Percentiles rank a stretch among this genome's conserved stretches.
Conservation (phyloP, 1,139 yeast species). For the Yamadazyma triangularis region DNA sequence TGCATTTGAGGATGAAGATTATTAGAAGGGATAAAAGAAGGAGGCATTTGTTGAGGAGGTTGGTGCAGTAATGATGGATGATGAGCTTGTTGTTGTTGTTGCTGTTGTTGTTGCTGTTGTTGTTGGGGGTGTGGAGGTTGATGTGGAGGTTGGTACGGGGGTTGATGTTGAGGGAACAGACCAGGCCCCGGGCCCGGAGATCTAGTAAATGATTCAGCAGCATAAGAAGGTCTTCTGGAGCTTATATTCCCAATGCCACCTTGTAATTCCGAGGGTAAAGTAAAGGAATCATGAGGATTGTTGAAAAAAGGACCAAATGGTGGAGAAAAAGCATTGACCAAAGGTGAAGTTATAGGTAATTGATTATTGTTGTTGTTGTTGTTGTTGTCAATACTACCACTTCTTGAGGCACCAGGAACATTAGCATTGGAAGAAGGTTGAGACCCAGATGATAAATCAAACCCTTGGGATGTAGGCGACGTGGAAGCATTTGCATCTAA, state of each 20-base stretch:
- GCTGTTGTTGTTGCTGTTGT: too few species aligned
- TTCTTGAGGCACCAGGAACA: constrained; percentile 3
- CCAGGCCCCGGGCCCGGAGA: constrained; percentile 12
- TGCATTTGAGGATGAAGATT: too few species aligned
- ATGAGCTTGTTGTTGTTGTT: constrained; percentile 1
- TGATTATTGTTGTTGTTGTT: constrained; percentile 6
- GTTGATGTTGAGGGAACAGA: constrained; percentile 6
- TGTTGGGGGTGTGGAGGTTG: constrained; percentile 1
- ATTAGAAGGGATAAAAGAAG: too few species aligned
- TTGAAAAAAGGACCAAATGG: constrained; percentile 6
- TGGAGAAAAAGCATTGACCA: constrained; percentile 13
- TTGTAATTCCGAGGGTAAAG: constrained; percentile 55
- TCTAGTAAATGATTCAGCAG: constrained; percentile 56
- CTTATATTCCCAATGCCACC: constrained; percentile 62
- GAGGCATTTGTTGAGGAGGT: too few species aligned
- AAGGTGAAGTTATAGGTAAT: constrained; percentile 12
- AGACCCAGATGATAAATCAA: neutral
- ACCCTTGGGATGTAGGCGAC: constrained; percentile 4
- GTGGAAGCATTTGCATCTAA: constrained; percentile 15
- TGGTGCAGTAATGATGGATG: too few species aligned
- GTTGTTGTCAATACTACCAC: neutral
- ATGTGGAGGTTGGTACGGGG: neutral
- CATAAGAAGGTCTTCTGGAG: constrained; percentile 60
- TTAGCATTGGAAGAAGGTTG: constrained; percentile 5
- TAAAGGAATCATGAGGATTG: constrained; percentile 26